Base-by-base conservation (phyloP, 2,329 filamentous ascomycete species). In the Didymella lethalis region DNA sequence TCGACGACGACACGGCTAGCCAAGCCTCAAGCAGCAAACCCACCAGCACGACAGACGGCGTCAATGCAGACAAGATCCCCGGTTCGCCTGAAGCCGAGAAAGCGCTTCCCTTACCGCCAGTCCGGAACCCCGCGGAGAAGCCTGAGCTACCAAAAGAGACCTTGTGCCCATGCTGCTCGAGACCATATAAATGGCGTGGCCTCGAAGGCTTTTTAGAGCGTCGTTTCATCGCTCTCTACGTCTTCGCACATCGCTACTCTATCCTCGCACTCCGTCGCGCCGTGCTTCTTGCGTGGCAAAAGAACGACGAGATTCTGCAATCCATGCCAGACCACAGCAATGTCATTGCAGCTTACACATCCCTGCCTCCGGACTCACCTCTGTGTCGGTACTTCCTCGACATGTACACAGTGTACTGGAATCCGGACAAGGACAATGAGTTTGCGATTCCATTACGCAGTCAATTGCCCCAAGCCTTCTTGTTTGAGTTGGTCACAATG, bases 301-400 rank as follows among this genome's bases (percentile, higher is more conserved):
- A 65, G 14, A 76, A 76, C 48, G 73, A 76, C 32, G 73, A 76
- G 51, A 71, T 75, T 4, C 49, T 76, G 4, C 73, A 76, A 51
- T 73, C 71, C 10, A 76, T 76, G 72, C 73, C 73, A 3, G 73
- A 76, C 38, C 73, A 76, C 55, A 71, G 72, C 65, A 76, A 76
- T 18, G 73, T 76, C 57, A 76, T 75, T 48, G 64, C 71, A 0
- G 73, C 73, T 3, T 76, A 76, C 51, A 68, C 74, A 23, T 64
- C 57, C 34, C 64, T 76, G 1, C 72, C 73, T 1, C 64, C 71
- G 7, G 67, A 70, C 43, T 67, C 73, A 5, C 66, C 71, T 6
- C 62, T 75, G 1, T 76, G 73, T 55, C 63, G 67, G 26, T 75
- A 75, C 64, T 76, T 76, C 54, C 65, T 76, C 14, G 73, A 76